Evolutionary conservation across 2,329 filamentous ascomycete species (phyloP).

Genomic region (Xylogone sp.): DNA sequence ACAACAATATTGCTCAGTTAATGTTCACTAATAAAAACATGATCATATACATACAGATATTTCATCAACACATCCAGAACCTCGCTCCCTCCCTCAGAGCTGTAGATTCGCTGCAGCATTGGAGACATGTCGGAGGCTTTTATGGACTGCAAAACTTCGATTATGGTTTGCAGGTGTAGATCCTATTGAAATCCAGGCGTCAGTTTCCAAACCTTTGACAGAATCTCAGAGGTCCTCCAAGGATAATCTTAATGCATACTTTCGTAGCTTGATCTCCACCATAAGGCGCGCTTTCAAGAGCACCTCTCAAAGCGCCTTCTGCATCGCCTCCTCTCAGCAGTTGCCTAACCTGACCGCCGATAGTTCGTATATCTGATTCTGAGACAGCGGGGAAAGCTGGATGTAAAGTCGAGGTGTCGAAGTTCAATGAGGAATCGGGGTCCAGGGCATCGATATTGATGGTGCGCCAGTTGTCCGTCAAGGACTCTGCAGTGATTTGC

Average conservation of each 20-base stretch:
- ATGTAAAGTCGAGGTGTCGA: slow-evolving; percentile 79
- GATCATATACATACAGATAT: slow-evolving; percentile 68
- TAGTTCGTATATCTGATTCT: slow-evolving; percentile 73
- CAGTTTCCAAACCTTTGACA: background rate
- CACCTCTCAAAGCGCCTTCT: slow-evolving; percentile 80
- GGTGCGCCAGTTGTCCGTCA: slow-evolving; percentile 71
- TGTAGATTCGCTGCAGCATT: slow-evolving; percentile 77
- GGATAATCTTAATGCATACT: slow-evolving; percentile 33
- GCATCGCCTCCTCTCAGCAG: slow-evolving; percentile 81
- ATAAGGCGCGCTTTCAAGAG: slow-evolving; percentile 82
- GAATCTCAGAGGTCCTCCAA: background rate
- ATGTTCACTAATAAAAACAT: background rate
- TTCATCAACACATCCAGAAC: slow-evolving; percentile 94
- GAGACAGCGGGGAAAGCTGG: slow-evolving; percentile 71
- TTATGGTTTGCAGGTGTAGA: slow-evolving; percentile 79
- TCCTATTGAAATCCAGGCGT: slow-evolving; percentile 52
- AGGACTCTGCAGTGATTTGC: slow-evolving; percentile 56
- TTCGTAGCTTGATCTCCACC: slow-evolving; percentile 55
- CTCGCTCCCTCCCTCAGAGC: slow-evolving; percentile 75
- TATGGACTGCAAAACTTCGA: slow-evolving; percentile 93
- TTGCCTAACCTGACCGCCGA: slow-evolving; percentile 81
- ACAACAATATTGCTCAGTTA: background rate
- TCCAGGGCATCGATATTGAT: slow-evolving; percentile 93
- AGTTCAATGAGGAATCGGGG: slow-evolving; percentile 87
- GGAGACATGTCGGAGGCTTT: slow-evolving; percentile 94